phyloP scores from a whole-genome alignment of 1,284 basidiomycete species.

The Baeospora myosura region DNA sequence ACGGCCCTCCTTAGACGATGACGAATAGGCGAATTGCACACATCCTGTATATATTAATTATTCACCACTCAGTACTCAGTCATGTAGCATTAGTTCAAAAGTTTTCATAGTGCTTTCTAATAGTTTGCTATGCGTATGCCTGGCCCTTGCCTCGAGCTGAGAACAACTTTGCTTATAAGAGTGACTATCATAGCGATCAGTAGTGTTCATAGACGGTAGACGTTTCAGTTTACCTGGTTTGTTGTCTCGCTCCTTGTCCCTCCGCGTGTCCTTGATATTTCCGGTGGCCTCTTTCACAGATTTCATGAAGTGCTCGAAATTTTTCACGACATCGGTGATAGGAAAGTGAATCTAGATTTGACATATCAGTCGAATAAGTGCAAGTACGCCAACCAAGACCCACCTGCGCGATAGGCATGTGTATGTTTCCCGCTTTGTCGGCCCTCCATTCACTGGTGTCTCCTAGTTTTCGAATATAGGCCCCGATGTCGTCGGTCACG shows the following conservation, averaged over 20 bases:
- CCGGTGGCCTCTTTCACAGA: conserved; percentile 74
- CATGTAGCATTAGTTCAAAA: background rate
- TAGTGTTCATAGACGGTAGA: too few species aligned
- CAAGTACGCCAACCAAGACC: conserved; percentile 15
- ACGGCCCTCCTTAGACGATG: background rate
- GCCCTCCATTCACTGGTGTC: conserved; percentile 91
- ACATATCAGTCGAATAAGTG: conserved; percentile 2
- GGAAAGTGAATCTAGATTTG: conserved; percentile 62
- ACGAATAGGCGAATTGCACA: background rate
- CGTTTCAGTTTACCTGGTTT: too few species aligned
- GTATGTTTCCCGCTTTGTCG: conserved; percentile 81
- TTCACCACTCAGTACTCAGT: background rate
- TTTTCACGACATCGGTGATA: conserved; percentile 68
- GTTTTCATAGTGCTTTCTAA: conserved; percentile 18
- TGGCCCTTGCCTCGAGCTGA: conserved; percentile 84
- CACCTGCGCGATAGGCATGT: conserved; percentile 70
- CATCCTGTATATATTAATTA: background rate
- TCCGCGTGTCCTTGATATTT: conserved; percentile 52
- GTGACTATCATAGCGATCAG: conserved; percentile 46
- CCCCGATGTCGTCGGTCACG: conserved; percentile 80
- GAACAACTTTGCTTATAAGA: conserved; percentile 64
- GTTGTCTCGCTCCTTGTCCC: too few species aligned
- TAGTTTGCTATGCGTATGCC: conserved; percentile 69
- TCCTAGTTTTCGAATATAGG: conserved; percentile 74
- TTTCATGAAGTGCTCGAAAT: conserved; percentile 72